Percentiles rank a stretch among this genome's conserved stretches.
phyloP scores from a whole-genome alignment of 495 filamentous ascomycete genomes.

The Durotheca rogersii region DNA sequence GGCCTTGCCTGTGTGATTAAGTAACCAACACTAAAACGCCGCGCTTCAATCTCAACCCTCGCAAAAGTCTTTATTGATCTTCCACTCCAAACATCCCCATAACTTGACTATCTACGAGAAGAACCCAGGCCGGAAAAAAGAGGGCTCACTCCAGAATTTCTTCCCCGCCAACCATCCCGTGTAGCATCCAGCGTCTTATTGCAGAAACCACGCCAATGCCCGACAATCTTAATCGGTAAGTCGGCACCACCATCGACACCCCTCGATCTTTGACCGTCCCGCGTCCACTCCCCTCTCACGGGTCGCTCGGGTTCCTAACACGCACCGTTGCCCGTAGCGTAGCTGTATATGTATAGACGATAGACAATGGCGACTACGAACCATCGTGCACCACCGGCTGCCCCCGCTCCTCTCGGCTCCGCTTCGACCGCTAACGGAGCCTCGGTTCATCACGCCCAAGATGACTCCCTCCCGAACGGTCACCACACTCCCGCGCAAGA shows the following conservation, averaged over 20 bases:
- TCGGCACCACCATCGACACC: slow-evolving; percentile 2
- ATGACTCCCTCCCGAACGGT: slow-evolving; percentile 36
- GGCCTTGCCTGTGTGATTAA: slow-evolving; percentile 29
- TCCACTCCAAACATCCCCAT: slow-evolving; percentile 10
- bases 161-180: slow-evolving; percentile 9
- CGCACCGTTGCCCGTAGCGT: slow-evolving; percentile 2
- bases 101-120: slow-evolving; percentile 5
- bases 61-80: slow-evolving; percentile 30
- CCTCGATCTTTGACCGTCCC: background rate
- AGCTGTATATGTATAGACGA: slow-evolving; percentile 19
- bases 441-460: slow-evolving; percentile 27
- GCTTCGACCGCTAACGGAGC: slow-evolving; percentile 25
- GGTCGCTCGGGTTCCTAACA: slow-evolving; percentile 8
- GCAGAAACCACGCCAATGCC: slow-evolving; percentile 17
- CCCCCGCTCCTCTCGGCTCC: slow-evolving; percentile 33
- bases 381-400: slow-evolving; percentile 33
- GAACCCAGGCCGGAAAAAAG: background rate
- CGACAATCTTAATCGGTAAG: slow-evolving; percentile 14
- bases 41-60: slow-evolving; percentile 34
- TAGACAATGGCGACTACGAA: slow-evolving; percentile 34
- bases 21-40: slow-evolving; percentile 34
- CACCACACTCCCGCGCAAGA: slow-evolving; percentile 41
- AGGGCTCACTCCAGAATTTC: background rate
- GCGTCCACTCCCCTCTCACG: background rate
- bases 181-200: slow-evolving; percentile 2